Evolutionary conservation across 306 rosid species (phyloP).

Genomic region (Malus domestica): DNA sequence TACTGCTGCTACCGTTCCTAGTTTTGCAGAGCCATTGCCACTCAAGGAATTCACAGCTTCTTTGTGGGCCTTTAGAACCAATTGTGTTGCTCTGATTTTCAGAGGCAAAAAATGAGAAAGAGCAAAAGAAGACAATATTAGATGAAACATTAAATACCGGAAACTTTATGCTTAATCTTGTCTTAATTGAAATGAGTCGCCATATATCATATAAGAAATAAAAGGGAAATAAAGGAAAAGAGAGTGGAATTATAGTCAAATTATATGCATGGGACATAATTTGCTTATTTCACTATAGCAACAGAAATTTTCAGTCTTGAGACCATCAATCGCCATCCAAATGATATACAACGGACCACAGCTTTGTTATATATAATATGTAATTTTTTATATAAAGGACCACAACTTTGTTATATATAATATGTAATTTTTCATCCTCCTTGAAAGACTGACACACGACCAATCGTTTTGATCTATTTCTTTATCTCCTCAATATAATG

Average conservation of each 20-base stretch:
- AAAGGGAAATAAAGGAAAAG: not conserved
- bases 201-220: not conserved
- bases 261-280: not conserved
- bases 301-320: not conserved
- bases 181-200: not conserved
- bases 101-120: not conserved
- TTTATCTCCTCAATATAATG: too few relatives aligned
- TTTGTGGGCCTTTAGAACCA: conserved; percentile 95
- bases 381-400: too few relatives aligned
- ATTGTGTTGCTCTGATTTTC: conserved; percentile 70
- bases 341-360: not conserved
- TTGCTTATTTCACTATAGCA: not conserved
- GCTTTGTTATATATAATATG: not conserved
- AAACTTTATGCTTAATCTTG: not conserved
- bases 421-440: too few relatives aligned
- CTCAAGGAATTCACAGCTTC: conserved; percentile 97
- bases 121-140: conserved; percentile 16
- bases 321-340: not conserved
- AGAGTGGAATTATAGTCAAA: not conserved
- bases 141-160: not conserved
- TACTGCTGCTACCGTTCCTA: conserved; percentile 95
- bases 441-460: too few relatives aligned
- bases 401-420: too few relatives aligned
- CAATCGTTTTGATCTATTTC: too few relatives aligned
- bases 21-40: conserved; percentile 82